Percentiles rank a stretch among this genome's conserved stretches.
Conservation (phyloP, 164 flowering plant genomes). For the Sextonia rubra region DNA sequence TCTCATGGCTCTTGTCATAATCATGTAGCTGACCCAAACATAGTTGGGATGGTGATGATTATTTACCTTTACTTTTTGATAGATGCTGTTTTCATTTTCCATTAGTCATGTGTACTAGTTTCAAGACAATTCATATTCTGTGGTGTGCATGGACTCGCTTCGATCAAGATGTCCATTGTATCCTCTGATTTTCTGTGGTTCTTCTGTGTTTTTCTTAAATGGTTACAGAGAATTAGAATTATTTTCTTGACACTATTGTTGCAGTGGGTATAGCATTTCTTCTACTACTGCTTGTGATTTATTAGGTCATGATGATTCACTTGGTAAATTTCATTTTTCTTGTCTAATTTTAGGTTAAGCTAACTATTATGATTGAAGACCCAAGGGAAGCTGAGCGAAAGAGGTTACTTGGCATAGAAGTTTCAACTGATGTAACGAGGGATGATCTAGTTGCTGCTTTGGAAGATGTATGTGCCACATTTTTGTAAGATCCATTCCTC, state of each 20-base stretch:
- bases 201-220: background rate
- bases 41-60: too few relatives aligned
- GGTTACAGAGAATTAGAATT: background rate
- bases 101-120: too few relatives aligned
- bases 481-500: conserved; percentile 7
- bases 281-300: background rate
- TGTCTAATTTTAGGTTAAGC: conserved; percentile 50
- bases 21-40: too few relatives aligned
- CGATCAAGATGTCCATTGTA: background rate
- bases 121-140: too few relatives aligned
- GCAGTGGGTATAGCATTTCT: background rate
- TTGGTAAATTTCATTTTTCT: background rate
- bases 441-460: conserved; percentile 77
- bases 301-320: too few relatives aligned
- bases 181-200: background rate
- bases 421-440: conserved; percentile 68
- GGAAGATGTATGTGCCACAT: conserved; percentile 51
- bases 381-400: conserved; percentile 85
- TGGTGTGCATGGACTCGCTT: too few relatives aligned
- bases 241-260: background rate
- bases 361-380: conserved; percentile 86
- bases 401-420: conserved; percentile 80
- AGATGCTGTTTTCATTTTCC: too few relatives aligned
- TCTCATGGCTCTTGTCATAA: too few relatives aligned
- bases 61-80: too few relatives aligned